These are phyloP conservation scores for Trichoderma breve DNA, from an alignment of 2,329 filamentous ascomycete species.

Conservation along the genomic window DNA sequence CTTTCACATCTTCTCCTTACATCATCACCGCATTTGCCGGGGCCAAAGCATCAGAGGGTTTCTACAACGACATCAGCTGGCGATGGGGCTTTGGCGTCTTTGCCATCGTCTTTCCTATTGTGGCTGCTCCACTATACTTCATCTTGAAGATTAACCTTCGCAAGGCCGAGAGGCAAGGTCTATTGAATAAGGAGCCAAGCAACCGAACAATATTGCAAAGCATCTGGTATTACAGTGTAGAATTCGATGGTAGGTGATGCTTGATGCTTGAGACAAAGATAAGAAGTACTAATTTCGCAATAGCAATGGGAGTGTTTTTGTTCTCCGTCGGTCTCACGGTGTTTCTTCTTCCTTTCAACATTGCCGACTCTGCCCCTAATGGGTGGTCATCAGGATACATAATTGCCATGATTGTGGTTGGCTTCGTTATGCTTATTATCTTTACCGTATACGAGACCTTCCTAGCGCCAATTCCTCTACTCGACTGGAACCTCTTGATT, in stretches of 20 bases:
- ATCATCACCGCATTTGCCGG: conserved; percentile 47
- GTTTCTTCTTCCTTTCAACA: conserved; percentile 64
- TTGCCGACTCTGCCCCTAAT: conserved; percentile 47
- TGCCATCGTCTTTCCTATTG: conserved; percentile 57
- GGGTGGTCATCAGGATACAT: conserved; percentile 54
- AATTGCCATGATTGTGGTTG: conserved; percentile 60
- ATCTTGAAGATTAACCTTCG: conserved; percentile 54
- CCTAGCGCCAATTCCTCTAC: conserved; percentile 56
- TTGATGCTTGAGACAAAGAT: not conserved
- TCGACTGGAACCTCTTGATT: conserved; percentile 51
- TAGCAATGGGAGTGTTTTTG: conserved; percentile 53
- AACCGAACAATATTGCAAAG: conserved; percentile 47
- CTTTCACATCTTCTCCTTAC: conserved; percentile 42
- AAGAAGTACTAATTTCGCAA: not conserved
- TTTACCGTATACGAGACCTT: conserved; percentile 58
- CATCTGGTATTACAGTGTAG: conserved; percentile 48
- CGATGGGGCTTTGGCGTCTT: conserved; percentile 55
- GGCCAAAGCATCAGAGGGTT: conserved; percentile 33
- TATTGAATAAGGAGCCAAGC: conserved; percentile 38
- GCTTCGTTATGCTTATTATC: conserved; percentile 54
- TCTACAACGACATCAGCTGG: conserved; percentile 35
- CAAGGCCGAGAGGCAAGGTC: conserved; percentile 54
- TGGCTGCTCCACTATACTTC: conserved; percentile 51
- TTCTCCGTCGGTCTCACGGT: conserved; percentile 56
- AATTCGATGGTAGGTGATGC: conserved; percentile 53